Percentiles rank a stretch among this genome's conserved stretches.
Conservation (phyloP, 2,329 filamentous ascomycete species). For the Leptographium wingfieldii region DNA sequence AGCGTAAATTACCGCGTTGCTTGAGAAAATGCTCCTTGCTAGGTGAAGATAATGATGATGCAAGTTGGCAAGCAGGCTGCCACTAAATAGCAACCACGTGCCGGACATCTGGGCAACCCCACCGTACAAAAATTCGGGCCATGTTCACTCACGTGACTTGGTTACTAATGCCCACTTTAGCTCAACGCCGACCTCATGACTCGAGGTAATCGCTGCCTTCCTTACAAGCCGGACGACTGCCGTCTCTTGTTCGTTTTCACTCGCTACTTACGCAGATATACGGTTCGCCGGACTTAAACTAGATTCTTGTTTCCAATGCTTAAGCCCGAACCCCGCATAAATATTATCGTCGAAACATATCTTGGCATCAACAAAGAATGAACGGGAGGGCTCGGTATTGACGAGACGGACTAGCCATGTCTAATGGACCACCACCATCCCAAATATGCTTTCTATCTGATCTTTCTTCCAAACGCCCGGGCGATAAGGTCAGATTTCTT, state of each 20-base stretch:
- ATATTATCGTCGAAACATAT: neutral
- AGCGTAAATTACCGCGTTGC: neutral
- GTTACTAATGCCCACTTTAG: neutral
- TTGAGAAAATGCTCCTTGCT: neutral
- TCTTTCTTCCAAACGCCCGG: constrained; percentile 36
- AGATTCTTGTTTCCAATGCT: too few relatives aligned
- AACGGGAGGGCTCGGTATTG: neutral
- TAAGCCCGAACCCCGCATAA: too few relatives aligned
- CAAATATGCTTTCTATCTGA: constrained; percentile 51
- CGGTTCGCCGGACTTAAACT: neutral
- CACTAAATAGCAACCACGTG: constrained; percentile 1
- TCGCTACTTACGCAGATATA: neutral
- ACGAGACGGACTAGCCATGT: constrained; percentile 25
- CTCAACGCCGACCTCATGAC: too few relatives aligned
- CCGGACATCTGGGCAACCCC: neutral
- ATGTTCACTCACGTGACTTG: neutral
- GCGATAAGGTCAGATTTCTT: constrained; percentile 80
- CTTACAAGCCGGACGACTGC: too few relatives aligned
- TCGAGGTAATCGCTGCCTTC: too few relatives aligned
- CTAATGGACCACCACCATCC: constrained; percentile 49
- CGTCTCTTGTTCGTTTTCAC: neutral
- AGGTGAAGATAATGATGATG: constrained; percentile 4
- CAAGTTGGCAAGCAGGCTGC: constrained; percentile 5
- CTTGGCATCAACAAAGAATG: neutral
- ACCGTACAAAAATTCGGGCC: neutral